Base-by-base conservation (phyloP, 108 stramenopile genomes). In the Stephanodiscus triporus region DNA sequence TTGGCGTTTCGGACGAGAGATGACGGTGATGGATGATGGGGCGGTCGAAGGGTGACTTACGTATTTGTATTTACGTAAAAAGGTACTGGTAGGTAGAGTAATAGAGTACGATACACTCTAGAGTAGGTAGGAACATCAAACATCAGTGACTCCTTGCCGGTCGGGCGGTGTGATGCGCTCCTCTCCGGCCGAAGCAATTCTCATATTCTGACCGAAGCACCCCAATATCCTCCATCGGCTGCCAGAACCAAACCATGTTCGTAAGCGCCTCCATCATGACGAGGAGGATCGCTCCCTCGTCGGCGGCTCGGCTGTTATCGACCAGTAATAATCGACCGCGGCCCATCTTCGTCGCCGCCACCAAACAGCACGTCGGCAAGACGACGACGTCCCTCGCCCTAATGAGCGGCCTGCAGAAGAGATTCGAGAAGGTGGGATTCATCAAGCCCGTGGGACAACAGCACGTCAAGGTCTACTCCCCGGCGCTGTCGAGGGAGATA, bases 371-470 rank as follows among this genome's bases (percentile, higher is more conserved):
- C 66, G 98, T 97, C 19, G 98, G 98, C 17, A 98, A 98, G 81
- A 98, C 98, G 6, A 96, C 95, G 5, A 88, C 84, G 17, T 91
- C 86, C 32, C 79, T 98, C 38, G 96, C 96, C 9, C 66, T 98
- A 13, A 86, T 93, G 77, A 88, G 89, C 36, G 98, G 98, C 4
- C 80, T 98, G 43, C 84, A 91, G 59, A 97, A 97, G 81, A 78
- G 95, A 68, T 92, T 92, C 53, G 74, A 87, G 3, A 93, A 87
- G 16, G 94, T 98, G 4, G 97, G 97, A 48, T 98, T 96, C 69
- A 83, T 97, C 75, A 98, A 98, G 63, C 98, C 98, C 22, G 97
- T 98, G 8, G 98, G 98, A 1, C 97, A 98, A 75, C 91, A 97
- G 70, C 91, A 94, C 69, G 86, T 92, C 32, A 78, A 55, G 66